Evolutionary conservation across 2,329 filamentous ascomycete species (phyloP).

Genomic region (Neonectria punicea): DNA sequence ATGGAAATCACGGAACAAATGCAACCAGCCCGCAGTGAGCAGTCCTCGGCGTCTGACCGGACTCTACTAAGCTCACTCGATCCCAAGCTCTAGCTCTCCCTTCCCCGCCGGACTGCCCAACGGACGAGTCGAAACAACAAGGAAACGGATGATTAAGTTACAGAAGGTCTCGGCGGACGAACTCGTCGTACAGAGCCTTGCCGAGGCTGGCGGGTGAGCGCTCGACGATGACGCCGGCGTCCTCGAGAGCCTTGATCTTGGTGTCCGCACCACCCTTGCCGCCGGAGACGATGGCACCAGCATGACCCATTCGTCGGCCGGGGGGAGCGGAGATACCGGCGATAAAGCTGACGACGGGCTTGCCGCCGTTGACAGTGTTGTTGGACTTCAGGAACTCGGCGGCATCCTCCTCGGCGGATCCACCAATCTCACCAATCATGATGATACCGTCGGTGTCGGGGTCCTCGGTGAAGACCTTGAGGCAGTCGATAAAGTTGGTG

Average conservation of each 20-base stretch:
- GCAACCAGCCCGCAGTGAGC: slow-evolving; percentile 43
- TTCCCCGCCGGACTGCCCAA: slow-evolving; percentile 21
- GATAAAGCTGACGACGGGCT: slow-evolving; percentile 98
- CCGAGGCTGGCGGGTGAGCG: slow-evolving; percentile 91
- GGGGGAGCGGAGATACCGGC: slow-evolving; percentile 97
- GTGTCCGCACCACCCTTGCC: slow-evolving; percentile 98
- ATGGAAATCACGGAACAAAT: slow-evolving; percentile 46
- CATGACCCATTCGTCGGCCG: slow-evolving; percentile 97
- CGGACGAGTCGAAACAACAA: slow-evolving; percentile 24
- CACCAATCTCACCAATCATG: slow-evolving; percentile 99
- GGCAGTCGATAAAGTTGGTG: slow-evolving; percentile 99
- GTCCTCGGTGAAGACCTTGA: slow-evolving; percentile 96
- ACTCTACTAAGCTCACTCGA: slow-evolving; percentile 37
- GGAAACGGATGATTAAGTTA: slow-evolving; percentile 59
- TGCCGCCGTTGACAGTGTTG: slow-evolving; percentile 85
- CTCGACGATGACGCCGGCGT: slow-evolving; percentile 95
- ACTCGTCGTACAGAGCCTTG: slow-evolving; percentile 94
- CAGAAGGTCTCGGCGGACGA: slow-evolving; percentile 94
- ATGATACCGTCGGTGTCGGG: slow-evolving; percentile 98
- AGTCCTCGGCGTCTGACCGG: slow-evolving; percentile 33
- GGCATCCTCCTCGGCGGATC: slow-evolving; percentile 96
- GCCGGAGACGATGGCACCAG: slow-evolving; percentile 96
- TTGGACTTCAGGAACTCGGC: slow-evolving; percentile 93
- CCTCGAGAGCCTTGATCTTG: slow-evolving; percentile 95
- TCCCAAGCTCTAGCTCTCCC: slow-evolving; percentile 24